Evolutionary conservation across 129 eudicot species (phyloP).

Genomic region (Apium graveolens): DNA sequence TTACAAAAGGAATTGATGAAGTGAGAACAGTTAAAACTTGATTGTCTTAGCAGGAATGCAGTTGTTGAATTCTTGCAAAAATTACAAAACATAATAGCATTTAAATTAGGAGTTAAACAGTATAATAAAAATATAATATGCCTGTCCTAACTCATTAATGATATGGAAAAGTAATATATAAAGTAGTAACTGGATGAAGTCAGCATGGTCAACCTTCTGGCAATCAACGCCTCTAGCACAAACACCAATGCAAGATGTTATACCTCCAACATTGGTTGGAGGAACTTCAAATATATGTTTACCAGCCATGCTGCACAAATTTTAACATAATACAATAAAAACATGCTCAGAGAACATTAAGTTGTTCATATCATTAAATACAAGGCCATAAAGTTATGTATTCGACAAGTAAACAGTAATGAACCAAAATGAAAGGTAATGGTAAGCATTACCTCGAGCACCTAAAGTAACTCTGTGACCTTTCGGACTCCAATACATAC

Average conservation of each 20-base stretch:
- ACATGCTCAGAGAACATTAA: not conserved
- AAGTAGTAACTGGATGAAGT: not conserved
- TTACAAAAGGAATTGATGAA: not conserved
- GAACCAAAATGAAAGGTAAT: slow-evolving; percentile 5
- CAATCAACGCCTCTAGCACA: slow-evolving; percentile 75
- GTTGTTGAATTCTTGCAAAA: not conserved
- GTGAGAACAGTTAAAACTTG: not conserved
- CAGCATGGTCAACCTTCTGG: slow-evolving; percentile 58
- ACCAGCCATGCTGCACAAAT: slow-evolving; percentile 78
- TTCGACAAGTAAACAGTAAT: not conserved
- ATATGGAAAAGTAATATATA: not conserved
- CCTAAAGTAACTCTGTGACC: slow-evolving; percentile 63
- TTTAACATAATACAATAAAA: not conserved
- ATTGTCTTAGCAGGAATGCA: not conserved
- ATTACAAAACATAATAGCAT: not conserved
- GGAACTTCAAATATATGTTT: slow-evolving; percentile 94
- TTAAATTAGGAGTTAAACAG: not conserved
- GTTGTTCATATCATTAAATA: not conserved
- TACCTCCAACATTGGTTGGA: slow-evolving; percentile 79
- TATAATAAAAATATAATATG: not conserved
- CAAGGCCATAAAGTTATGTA: not conserved
- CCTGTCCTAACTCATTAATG: not conserved
- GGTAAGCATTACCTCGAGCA: slow-evolving; percentile 55
- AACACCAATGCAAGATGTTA: slow-evolving; percentile 65
- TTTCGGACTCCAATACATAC: slow-evolving; percentile 67